These are phyloP conservation scores for Cephalotrichum gorgonifer DNA, from an alignment of 2,329 filamentous ascomycete species.

Conservation along the genomic window DNA sequence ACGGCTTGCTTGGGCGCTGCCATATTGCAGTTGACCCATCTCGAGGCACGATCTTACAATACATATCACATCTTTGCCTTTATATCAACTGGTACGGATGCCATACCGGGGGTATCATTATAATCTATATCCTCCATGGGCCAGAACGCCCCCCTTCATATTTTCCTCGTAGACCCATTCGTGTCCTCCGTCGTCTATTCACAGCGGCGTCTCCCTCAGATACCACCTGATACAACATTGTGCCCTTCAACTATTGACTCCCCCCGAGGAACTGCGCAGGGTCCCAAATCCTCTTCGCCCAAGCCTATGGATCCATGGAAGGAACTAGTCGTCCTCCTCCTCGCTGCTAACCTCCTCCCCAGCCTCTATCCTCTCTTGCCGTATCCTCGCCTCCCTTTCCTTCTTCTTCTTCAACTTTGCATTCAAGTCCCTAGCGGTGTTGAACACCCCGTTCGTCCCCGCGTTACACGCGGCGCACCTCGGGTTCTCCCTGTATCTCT, in stretches of 20 bases:
- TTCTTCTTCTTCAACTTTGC: constrained; percentile 68
- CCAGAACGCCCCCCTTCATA: neutral
- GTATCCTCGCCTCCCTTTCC: constrained; percentile 47
- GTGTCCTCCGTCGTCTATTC: neutral
- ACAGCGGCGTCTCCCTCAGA: too few species aligned
- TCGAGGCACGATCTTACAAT: too few species aligned
- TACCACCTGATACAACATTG: too few species aligned
- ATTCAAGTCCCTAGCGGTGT: constrained; percentile 72
- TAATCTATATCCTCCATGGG: neutral
- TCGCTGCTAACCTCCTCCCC: constrained; percentile 39
- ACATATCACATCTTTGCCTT: too few species aligned
- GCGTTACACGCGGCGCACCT: constrained; percentile 77
- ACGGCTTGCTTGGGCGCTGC: too few species aligned
- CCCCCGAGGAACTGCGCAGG: too few species aligned
- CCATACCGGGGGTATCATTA: neutral
- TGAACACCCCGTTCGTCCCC: constrained; percentile 84
- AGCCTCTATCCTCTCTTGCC: constrained; percentile 39
- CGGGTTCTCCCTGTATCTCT: constrained; percentile 77
- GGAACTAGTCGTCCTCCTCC: constrained; percentile 20
- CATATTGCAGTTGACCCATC: too few species aligned
- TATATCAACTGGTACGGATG: too few species aligned
- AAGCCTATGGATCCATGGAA: neutral
- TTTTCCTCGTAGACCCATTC: too few species aligned
- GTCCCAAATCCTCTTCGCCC: neutral
- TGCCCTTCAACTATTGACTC: neutral